Conservation (phyloP, 164 flowering plant genomes). For the Chimonanthus salicifolius region DNA sequence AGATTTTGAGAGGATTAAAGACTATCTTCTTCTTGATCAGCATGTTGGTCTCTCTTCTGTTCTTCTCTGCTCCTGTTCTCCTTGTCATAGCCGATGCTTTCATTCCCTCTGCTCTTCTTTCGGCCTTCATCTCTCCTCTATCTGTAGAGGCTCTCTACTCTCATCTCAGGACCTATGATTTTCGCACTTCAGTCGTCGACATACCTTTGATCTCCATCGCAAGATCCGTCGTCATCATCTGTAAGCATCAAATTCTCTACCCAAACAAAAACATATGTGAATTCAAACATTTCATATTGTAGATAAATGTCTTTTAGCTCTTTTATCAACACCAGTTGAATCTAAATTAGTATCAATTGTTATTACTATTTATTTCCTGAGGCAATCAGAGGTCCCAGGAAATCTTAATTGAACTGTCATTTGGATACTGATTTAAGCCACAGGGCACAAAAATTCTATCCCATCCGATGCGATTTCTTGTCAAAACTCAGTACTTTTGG, state of each 20-base stretch:
- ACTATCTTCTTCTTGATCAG: slow-evolving; percentile 65
- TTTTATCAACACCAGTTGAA: neutral
- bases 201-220: slow-evolving; percentile 73
- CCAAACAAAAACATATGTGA: too few relatives aligned
- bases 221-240: slow-evolving; percentile 63
- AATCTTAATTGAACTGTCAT: neutral
- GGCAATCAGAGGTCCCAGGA: neutral
- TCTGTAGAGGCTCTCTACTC: slow-evolving; percentile 36
- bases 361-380: too few relatives aligned
- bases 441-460: too few relatives aligned
- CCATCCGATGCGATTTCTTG: too few relatives aligned
- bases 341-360: too few relatives aligned
- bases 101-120: slow-evolving; percentile 67
- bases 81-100: slow-evolving; percentile 59
- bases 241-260: slow-evolving; percentile 32
- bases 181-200: slow-evolving; percentile 67
- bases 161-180: slow-evolving; percentile 58
- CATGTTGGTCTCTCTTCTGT: slow-evolving; percentile 63
- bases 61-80: slow-evolving; percentile 77
- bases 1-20: slow-evolving; percentile 49
- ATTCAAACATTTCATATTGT: neutral
- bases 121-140: slow-evolving; percentile 43
- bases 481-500: too few relatives aligned
- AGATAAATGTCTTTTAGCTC: neutral
- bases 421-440: neutral